phyloP scores from a whole-genome alignment of 768 basidiomycete genomes.

The Tulasnella sp. region DNA sequence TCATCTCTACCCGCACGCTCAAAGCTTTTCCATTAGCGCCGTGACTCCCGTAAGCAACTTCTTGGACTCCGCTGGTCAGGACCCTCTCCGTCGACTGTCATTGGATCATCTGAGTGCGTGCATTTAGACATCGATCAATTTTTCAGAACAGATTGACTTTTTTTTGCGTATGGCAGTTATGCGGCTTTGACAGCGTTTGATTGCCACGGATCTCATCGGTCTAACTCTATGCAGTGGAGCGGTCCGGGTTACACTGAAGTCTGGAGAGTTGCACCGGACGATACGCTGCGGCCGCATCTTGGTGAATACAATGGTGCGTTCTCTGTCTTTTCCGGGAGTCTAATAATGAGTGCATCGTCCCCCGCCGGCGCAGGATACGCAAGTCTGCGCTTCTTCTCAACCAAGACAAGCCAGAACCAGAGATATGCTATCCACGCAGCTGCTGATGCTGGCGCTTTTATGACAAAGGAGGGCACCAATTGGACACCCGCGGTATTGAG shows the following conservation, averaged over 20 bases:
- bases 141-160: too few relatives aligned
- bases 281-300: neutral
- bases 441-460: neutral
- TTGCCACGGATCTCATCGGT: neutral
- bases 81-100: too few relatives aligned
- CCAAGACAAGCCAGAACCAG: neutral
- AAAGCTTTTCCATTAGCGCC: too few relatives aligned
- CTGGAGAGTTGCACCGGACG: neutral
- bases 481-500: neutral
- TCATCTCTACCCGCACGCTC: too few relatives aligned
- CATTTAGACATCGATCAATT: too few relatives aligned
- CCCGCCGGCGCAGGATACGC: too few relatives aligned
- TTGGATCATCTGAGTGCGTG: too few relatives aligned
- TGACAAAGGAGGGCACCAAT: neutral
- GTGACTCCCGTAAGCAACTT: too few relatives aligned
- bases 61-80: too few relatives aligned
- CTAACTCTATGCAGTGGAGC: neutral
- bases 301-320: neutral
- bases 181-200: neutral
- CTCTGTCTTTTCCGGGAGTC: too few relatives aligned
- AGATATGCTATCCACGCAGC: neutral
- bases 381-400: neutral
- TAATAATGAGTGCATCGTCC: too few relatives aligned
- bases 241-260: neutral
- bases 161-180: too few relatives aligned